Evolutionary conservation across 495 filamentous ascomycete genomes (phyloP), one percentile per base, ranked within the genome.

Genomic region (Hypoxylon trugodes): DNA sequence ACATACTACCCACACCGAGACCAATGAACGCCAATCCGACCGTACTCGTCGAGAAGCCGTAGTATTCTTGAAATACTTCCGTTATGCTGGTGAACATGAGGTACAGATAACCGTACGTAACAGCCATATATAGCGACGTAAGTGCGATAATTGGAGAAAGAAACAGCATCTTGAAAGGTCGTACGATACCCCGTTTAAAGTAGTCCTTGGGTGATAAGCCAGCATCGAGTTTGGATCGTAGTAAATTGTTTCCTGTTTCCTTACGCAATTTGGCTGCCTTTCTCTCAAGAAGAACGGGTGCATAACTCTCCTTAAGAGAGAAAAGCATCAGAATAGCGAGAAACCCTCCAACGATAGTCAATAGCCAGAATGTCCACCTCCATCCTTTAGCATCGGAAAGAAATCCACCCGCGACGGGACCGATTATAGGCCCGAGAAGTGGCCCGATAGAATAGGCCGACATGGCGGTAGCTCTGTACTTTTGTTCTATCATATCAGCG

Each of bases 61-160:
- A 88, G 1, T 80, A 76, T 18, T 71, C 59, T 21, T 76, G 69
- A 62, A 86, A 89, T 15, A 89, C 85, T 22, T 77, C 69, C 1
- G 87, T 84, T 69, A 88, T 84, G 12, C 86, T 87, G 26, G 85
- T 87, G 73, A 90, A 89, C 55, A 92, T 81, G 59, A 93, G 82
- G 69, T 93, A 93, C 4, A 92, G 73, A 33, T 89, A 88, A 12
- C 88, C 87, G 70, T 93, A 92, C 6, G 87, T 80, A 49, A 91
- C 84, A 18, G 88, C 81, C 77, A 90, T 86, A 71, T 92, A 92
- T 2, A 90, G 66, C 7, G 81, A 81, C 2, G 86, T 73, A 3
- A 87, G 70, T 7, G 84, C 74, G n/a, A 90, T 81, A 54, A 89
- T 87, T 0, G 87, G 87, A 1, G 86, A 84, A 5, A 74, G 63